These are phyloP conservation scores for Retiboletus fuscus DNA, from an alignment of 1,284 basidiomycete species.

Conservation along the genomic window DNA sequence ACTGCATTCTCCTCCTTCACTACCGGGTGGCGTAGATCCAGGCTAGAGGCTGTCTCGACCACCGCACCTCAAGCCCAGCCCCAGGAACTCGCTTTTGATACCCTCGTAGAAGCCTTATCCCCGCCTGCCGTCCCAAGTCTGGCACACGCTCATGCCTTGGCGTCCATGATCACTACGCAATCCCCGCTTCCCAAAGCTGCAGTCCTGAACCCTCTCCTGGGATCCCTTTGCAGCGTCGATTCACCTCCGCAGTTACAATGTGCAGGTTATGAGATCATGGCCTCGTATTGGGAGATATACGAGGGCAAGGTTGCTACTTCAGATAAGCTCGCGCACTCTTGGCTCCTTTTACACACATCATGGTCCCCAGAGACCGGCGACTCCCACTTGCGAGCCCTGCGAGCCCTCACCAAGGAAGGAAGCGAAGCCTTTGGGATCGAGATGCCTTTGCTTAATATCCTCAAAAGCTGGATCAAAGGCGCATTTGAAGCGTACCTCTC, in stretches of 20 bases:
- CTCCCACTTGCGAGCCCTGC: conserved; percentile 71
- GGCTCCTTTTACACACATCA: conserved; percentile 64
- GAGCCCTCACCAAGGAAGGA: conserved; percentile 68
- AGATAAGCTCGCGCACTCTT: conserved; percentile 70
- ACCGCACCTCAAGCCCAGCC: conserved; percentile 37
- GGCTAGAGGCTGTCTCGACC: conserved; percentile 49
- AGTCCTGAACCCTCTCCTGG: conserved; percentile 66
- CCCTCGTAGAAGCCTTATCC: conserved; percentile 62
- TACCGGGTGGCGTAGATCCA: conserved; percentile 57
- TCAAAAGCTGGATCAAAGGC: conserved; percentile 72
- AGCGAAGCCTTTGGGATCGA: conserved; percentile 75
- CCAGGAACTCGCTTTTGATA: conserved; percentile 55
- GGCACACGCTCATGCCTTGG: conserved; percentile 60
- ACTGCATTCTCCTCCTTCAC: conserved; percentile 52
- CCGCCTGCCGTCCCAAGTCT: conserved; percentile 71
- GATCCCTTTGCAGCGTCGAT: conserved; percentile 64
- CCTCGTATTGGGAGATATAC: conserved; percentile 71
- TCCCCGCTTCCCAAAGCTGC: conserved; percentile 63
- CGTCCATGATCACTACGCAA: conserved; percentile 52
- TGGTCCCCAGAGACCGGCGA: conserved; percentile 79
- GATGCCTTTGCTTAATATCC: conserved; percentile 61
- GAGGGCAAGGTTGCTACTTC: conserved; percentile 62
- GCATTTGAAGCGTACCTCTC: conserved; percentile 67
- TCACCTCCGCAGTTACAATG: conserved; percentile 68
- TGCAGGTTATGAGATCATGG: conserved; percentile 76